Base-by-base conservation (phyloP, 1,284 basidiomycete species). In the Austropuccinia psidii region DNA sequence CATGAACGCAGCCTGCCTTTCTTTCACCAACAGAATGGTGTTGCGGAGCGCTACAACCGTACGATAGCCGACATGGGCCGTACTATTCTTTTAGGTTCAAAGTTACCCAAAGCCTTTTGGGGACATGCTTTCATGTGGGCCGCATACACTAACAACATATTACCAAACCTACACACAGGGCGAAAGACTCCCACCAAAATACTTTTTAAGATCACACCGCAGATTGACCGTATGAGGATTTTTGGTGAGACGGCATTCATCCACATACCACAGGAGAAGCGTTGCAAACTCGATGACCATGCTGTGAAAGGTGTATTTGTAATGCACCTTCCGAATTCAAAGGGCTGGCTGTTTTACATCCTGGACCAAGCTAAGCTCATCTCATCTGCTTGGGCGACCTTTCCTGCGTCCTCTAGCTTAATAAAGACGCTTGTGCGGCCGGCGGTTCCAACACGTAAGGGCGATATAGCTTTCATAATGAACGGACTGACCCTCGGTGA, bases 51-150 rank as follows among this genome's bases (percentile, higher is more conserved):
- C 8, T 54, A 54, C 45, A 67, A 67, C 43, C n/a, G 65, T 2
- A 67, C 65, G 3, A 11, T 67, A 6, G 47, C 15, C 21, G 49
- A 66, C 31, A 66, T 52, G 65, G 33, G 31, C 6, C 13, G 43
- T 17, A 11, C 37, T 11, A 13, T 67, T n/a, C 29, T 67, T 5
- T 6, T 27, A 4, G 50, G 35, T 19, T 37, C 31, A 4, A 5
- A 24, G 1, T n/a, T 67, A 27, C 39, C n/a, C 3, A 52, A 67
- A 27, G 21, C 31, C 4, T 67, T 67, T 29, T 67, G 65, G 65
- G 45, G 47, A 21, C 55, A 54, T 54, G 65, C 65, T 4, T 67
- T 33, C 50, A 24, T 55, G 27, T 41, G 45, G 49, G 65, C 65
- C 5, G 24, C 27, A 24, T 21, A 54, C 21, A 1, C 29, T 19